Conservation (phyloP, 1,284 basidiomycete species). For the Austroboletus niveus region DNA sequence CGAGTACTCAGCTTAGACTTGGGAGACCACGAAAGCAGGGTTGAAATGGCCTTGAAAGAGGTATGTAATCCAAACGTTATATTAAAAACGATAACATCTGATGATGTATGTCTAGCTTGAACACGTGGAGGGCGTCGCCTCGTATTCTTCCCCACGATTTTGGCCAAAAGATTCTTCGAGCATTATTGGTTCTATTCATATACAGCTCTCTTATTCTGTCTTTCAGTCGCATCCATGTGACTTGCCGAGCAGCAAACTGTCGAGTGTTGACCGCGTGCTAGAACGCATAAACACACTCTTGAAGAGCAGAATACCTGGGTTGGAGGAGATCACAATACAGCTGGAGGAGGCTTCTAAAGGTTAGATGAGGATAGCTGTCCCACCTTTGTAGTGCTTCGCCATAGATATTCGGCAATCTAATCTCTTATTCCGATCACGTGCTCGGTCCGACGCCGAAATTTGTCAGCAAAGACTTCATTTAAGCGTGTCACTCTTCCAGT, state of each 20-base stretch:
- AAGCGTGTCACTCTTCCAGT: neutral
- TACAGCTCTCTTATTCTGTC: slow-evolving; percentile 62
- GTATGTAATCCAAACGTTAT: slow-evolving; percentile 39
- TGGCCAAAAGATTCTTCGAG: slow-evolving; percentile 94
- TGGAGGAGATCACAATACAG: slow-evolving; percentile 88
- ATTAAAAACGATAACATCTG: neutral
- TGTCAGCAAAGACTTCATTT: neutral
- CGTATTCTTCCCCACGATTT: slow-evolving; percentile 83
- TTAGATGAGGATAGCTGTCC: slow-evolving; percentile 5
- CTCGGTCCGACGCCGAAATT: neutral
- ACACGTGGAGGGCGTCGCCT: slow-evolving; percentile 73
- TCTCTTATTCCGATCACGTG: neutral
- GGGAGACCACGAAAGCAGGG: slow-evolving; percentile 62
- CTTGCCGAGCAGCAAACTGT: slow-evolving; percentile 49
- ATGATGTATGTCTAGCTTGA: slow-evolving; percentile 47
- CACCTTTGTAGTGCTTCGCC: slow-evolving; percentile 13
- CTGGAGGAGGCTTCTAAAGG: slow-evolving; percentile 46
- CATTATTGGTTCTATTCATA: slow-evolving; percentile 87
- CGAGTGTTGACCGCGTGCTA: slow-evolving; percentile 68
- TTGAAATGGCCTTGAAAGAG: slow-evolving; percentile 75
- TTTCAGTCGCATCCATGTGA: slow-evolving; percentile 45
- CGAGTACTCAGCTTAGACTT: slow-evolving; percentile 88
- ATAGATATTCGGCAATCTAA: slow-evolving; percentile 21
- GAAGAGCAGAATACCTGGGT: slow-evolving; percentile 67
- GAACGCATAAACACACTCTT: slow-evolving; percentile 74